Evolutionary conservation across 1,284 basidiomycete species (phyloP).

Genomic region (Trametes versicolor): DNA sequence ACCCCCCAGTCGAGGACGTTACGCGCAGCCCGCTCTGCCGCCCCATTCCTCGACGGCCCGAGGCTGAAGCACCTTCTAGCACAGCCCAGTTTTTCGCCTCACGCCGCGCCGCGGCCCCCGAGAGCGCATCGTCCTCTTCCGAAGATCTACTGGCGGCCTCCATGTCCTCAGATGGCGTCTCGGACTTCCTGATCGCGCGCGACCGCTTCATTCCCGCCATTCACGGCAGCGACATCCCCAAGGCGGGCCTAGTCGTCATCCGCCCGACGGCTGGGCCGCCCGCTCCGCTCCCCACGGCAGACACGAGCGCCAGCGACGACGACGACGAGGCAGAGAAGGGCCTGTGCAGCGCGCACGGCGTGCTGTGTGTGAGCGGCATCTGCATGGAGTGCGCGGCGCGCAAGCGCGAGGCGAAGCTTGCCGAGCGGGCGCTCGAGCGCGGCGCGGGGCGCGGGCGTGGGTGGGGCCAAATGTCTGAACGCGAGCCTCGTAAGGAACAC

Average conservation of each 20-base stretch:
- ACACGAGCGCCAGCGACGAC: conserved; percentile 5
- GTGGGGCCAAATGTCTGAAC: background rate
- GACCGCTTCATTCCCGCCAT: conserved; percentile 22
- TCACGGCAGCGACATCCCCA: conserved; percentile 27
- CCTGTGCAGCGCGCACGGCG: conserved; percentile 37
- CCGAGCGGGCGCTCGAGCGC: conserved; percentile 24
- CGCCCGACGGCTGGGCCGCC: background rate
- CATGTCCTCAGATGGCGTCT: conserved; percentile 6
- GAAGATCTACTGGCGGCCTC: conserved; percentile 4
- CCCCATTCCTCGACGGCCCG: conserved; percentile 53
- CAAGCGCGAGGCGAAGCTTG: conserved; percentile 23
- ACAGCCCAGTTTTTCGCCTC: background rate
- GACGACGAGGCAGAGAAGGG: conserved; percentile 9
- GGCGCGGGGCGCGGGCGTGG: conserved; percentile 8
- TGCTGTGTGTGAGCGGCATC: conserved; percentile 39
- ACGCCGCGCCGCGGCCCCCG: background rate
- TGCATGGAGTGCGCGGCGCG: conserved; percentile 35
- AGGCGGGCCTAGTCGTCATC: conserved; percentile 7
- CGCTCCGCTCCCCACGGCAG: background rate
- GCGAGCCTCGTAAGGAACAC: background rate
- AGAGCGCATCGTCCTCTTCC: background rate
- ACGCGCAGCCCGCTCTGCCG: conserved; percentile 66
- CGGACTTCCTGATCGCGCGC: background rate
- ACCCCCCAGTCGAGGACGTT: conserved; percentile 60
- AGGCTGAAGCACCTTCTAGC: conserved; percentile 2